Evolutionary conservation across 352 stramenopile genomes (phyloP), one percentile per base, ranked within the genome.

Genomic region (Pythium aristosporum): DNA sequence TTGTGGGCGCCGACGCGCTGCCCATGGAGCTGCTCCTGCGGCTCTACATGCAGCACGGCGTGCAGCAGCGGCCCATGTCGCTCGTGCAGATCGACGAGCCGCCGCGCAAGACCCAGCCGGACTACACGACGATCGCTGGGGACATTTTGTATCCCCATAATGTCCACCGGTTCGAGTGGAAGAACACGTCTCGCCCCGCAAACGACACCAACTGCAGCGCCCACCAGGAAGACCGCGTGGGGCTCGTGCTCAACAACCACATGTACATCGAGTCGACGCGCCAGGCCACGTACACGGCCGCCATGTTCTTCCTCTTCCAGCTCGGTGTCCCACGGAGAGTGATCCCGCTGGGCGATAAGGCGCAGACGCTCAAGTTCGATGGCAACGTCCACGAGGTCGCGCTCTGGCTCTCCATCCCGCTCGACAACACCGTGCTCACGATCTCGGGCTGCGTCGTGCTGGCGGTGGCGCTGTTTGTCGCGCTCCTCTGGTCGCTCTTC

Each of bases 241-340:
- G 30, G n/a, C 10, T 37, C 37, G 25, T 53, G 36, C 39, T 67
- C 21, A 48, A 47, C 50, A 67, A 67, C 51, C 60, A 67, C 23
- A 21, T 61, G 32, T 67, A 67, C 51, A 61, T 67, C 50, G 60
- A 67, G 41, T 32, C 25, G 18, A 67, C 49, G 20, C 51, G 60
- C 10, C 60, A 60, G 41, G 2, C 49, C 7, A 60, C 51, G n/a
- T 67, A 67, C 50, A 61, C 50, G 42, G 60, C 60, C 49, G 60
- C 10, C 8, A 21, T 55, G 21, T 60, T 61, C 10, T 67, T 61
- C 50, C 51, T 67, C 47, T 60, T 67, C 60, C 60, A 67, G 32
- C 30, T 61, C 32, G 49, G 15, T 1, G 48, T 57, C 21, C 5
- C 16, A 3, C 16, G 23, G 2, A 25, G 39, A 20, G 28, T 39